Evolutionary conservation across 495 filamentous ascomycete species (phyloP), one percentile per base, ranked within the genome.

Genomic region (Filosporella fistucella): DNA sequence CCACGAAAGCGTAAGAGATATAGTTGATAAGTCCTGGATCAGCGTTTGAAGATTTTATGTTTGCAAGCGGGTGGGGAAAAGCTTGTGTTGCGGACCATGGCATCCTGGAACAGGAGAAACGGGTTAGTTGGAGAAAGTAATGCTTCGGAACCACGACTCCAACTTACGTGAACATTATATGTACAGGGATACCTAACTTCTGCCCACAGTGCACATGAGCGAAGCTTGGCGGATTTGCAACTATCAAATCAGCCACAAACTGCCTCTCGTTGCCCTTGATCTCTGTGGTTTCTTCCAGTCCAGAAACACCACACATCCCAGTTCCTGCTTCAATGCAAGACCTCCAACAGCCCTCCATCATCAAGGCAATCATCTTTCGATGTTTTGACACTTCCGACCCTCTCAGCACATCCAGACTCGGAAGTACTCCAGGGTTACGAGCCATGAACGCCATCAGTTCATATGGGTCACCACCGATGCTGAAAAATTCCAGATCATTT

Each of bases 381-480:
- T 81, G 69, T 51, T 76, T 72, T 2, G 70, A 71, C 26, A 91
- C 76, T 42, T 87, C 85, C 9, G 86, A 87, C 30, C 69, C 77
- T 33, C 76, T 75, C 16, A 91, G 64, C 3, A 80, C 73, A 39
- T 82, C 72, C 34, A 90, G 68, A 11, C 78, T 77, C 0, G 87
- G 87, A 64, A 90, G 82, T 45, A 93, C 68, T 1, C 87, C 84
- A 12, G 86, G 84, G 62, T 93, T 88, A 58, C 88, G 87, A 16
- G 90, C 86, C 87, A 91, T 89, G 56, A 86, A 91, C 2, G 83
- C 78, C 87, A 93, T 93, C 20, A 93, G 73, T 56, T 87, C 80
- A 1, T 79, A 71, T 12, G 88, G 87, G 59, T 91, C 84, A 24
- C 87, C 87, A 10, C 87, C 86, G 26, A 91, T 87, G 35, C 66